Conservation (phyloP, 2,329 filamentous ascomycete genomes). For the Ophiosphaerella narmari region DNA sequence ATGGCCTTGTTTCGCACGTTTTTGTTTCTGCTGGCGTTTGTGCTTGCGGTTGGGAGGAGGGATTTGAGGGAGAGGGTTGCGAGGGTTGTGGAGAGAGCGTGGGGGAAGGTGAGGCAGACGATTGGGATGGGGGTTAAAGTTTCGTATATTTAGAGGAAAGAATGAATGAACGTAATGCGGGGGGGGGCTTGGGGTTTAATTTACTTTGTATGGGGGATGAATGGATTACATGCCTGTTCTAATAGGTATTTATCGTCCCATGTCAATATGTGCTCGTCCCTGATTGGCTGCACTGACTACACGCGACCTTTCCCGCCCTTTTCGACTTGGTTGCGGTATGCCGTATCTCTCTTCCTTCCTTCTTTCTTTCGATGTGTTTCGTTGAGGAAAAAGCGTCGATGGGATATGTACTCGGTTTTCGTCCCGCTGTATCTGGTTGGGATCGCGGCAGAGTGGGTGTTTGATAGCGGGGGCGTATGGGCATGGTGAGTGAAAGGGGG, state of each 20-base stretch:
- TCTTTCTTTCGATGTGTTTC: too few species aligned
- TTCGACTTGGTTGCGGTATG: constrained; percentile 26
- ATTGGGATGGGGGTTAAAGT: constrained; percentile 97
- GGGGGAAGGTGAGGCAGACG: constrained; percentile 81
- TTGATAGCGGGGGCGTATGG: too few species aligned
- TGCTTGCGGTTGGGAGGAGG: constrained; percentile 75
- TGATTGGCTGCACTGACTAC: too few species aligned
- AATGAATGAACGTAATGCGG: too few species aligned
- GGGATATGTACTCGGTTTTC: constrained; percentile 27
- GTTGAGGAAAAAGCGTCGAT: background rate
- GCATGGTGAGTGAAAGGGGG: constrained; percentile 19
- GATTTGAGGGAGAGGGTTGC: constrained; percentile 76
- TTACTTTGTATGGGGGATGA: too few species aligned
- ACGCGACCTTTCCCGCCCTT: too few species aligned
- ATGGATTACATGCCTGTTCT: too few species aligned
- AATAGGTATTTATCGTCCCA: too few species aligned
- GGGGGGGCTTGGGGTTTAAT: too few species aligned
- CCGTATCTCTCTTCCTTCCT: background rate
- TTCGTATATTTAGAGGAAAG: constrained; percentile 74
- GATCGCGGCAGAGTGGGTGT: too few species aligned
- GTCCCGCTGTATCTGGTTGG: constrained; percentile 31
- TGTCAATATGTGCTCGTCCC: too few species aligned
- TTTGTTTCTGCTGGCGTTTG: constrained; percentile 77
- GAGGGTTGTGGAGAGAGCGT: constrained; percentile 69
- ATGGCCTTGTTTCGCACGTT: constrained; percentile 65